A percentile compares a stretch with the other conserved stretches of the same genome.
phyloP scores from a whole-genome alignment of 306 rosid genomes.

The Luffa acutangula region DNA sequence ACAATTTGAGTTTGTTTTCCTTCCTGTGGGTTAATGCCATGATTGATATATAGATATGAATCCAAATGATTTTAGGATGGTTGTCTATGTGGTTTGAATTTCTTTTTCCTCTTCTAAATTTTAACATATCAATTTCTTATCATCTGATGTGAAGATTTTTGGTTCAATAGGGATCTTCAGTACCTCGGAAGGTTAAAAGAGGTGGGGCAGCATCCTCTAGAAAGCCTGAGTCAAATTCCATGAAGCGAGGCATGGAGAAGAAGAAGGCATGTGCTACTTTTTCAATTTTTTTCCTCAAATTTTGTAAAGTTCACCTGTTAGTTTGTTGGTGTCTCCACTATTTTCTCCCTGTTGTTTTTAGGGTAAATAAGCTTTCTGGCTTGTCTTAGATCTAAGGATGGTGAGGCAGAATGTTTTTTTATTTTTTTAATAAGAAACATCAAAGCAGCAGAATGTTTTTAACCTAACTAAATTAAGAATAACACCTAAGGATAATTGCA shows the following conservation, averaged over 20 bases:
- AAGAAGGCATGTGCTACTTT: slow-evolving; percentile 44
- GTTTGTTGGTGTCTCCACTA: neutral
- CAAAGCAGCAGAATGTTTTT: neutral
- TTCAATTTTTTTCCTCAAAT: neutral
- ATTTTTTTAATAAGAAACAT: no score
- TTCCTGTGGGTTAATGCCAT: neutral
- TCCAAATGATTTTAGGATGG: neutral
- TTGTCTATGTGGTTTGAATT: neutral
- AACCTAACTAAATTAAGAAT: neutral
- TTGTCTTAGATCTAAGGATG: neutral
- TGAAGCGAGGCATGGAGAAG: slow-evolving; percentile 66
- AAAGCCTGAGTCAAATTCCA: slow-evolving; percentile 40
- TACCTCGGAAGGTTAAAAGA: slow-evolving; percentile 56
- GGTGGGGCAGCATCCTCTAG: slow-evolving; percentile 41
- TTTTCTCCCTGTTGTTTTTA: neutral
- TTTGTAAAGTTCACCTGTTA: neutral
- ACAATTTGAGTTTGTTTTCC: neutral
- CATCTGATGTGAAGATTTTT: neutral
- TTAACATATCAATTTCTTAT: neutral
- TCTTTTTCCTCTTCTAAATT: neutral
- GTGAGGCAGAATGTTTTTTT: neutral
- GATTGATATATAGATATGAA: neutral
- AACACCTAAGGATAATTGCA: neutral
- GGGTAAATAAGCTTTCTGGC: neutral
- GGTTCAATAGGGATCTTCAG: slow-evolving; percentile 53